These are phyloP conservation scores for Loxodes magnus DNA, from an alignment of 73 alveolate genomes.

Conservation along the genomic window DNA sequence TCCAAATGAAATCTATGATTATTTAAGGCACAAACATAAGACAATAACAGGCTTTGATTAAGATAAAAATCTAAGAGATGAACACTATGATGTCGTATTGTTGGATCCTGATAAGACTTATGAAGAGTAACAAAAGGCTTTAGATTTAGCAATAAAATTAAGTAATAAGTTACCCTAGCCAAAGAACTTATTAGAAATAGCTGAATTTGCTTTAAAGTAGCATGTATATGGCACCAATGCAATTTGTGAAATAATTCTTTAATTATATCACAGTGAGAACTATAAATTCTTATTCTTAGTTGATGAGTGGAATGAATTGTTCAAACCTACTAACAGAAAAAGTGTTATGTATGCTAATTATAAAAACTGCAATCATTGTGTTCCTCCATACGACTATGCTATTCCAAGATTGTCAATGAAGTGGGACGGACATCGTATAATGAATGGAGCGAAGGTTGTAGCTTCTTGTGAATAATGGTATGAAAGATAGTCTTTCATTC, in stretches of 20 bases:
- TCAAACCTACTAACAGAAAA: conserved; percentile 28
- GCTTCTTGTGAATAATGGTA: conserved; percentile 21
- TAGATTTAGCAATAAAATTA: too few species aligned
- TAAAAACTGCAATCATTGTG: conserved; percentile 3
- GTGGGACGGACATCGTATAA: conserved; percentile 53
- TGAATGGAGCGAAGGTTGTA: conserved; percentile 41
- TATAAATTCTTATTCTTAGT: conserved; percentile 19
- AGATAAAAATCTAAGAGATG: too few species aligned
- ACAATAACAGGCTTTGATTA: too few species aligned
- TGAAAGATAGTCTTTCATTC: conserved; percentile 17
- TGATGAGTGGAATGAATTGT: conserved; percentile 42
- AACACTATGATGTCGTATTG: too few species aligned
- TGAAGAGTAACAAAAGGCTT: too few species aligned
- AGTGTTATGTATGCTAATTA: conserved; percentile 39
- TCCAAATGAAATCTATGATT: too few species aligned
- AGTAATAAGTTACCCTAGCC: conserved; percentile 37
- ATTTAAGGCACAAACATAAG: too few species aligned
- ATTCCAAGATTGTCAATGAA: conserved; percentile 35
- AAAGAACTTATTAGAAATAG: conserved; percentile 33
- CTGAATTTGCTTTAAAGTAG: conserved; percentile 28
- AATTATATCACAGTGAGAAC: conserved; percentile 40
- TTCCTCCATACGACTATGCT: conserved; percentile 54
- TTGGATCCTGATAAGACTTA: too few species aligned
- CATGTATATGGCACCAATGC: conserved; percentile 32
- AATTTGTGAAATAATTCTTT: conserved; percentile 36